Conservation (phyloP, 2,329 filamentous ascomycete species). For the Colletotrichum neosansevieriae region DNA sequence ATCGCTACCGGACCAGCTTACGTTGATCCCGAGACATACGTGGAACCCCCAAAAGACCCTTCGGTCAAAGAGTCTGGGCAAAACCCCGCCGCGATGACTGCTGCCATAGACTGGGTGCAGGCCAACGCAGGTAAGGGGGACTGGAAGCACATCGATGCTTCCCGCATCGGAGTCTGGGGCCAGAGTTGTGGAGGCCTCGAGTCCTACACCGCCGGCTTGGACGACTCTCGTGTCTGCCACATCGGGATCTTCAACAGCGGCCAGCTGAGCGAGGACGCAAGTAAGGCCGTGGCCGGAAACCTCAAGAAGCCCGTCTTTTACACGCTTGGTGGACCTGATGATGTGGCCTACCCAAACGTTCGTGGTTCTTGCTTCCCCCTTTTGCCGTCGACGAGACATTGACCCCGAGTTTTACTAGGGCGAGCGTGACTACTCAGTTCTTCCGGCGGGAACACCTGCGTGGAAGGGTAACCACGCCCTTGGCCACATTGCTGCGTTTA, state of each 20-base stretch:
- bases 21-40: constrained; percentile 23
- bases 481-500: constrained; percentile 28
- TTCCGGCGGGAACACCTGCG: constrained; percentile 16
- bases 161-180: constrained; percentile 31
- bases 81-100: constrained; percentile 20
- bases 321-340: constrained; percentile 10
- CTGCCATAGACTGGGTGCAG: constrained; percentile 26
- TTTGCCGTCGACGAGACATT: background rate
- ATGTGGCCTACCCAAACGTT: constrained; percentile 16
- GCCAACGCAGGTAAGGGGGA: constrained; percentile 23
- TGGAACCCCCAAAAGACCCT: background rate
- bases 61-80: constrained; percentile 7
- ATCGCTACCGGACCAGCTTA: constrained; percentile 8
- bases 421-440: constrained; percentile 18
- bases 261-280: background rate
- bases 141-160: constrained; percentile 27
- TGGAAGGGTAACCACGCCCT: constrained; percentile 26
- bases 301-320: constrained; percentile 29
- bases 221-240: constrained; percentile 15
- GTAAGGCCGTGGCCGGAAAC: background rate
- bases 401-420: background rate
- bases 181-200: constrained; percentile 32
- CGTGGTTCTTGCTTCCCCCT: background rate
- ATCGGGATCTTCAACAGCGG: constrained; percentile 35
- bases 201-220: constrained; percentile 16